A percentile compares a stretch with the other conserved stretches of the same genome.
Evolutionary conservation across 176 grass and related monocot genomes (phyloP).

Genomic region (Chrysopogon serrulatus): DNA sequence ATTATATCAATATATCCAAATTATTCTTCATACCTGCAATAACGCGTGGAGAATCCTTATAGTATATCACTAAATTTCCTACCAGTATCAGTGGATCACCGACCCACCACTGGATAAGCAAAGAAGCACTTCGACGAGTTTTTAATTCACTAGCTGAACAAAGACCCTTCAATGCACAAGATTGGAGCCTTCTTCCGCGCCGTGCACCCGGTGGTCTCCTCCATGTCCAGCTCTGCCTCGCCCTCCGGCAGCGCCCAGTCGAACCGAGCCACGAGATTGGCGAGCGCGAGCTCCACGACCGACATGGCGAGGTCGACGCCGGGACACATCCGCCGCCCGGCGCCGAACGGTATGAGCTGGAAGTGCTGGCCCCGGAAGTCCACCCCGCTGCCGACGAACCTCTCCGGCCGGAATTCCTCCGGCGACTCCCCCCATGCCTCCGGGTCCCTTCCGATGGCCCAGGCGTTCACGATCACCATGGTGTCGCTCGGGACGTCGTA

Average conservation of each 20-base stretch:
- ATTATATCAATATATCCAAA: too few relatives aligned
- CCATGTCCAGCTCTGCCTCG: not conserved
- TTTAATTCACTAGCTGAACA: too few relatives aligned
- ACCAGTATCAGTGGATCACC: too few relatives aligned
- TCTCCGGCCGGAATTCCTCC: not conserved
- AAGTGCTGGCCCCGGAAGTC: constrained; percentile 3
- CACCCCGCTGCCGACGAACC: not conserved
- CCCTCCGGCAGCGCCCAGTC: not conserved
- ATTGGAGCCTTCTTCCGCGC: not conserved
- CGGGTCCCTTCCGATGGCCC: not conserved
- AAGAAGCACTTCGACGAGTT: too few relatives aligned
- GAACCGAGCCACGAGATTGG: not conserved
- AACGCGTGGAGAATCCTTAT: too few relatives aligned
- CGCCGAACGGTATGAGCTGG: not conserved
- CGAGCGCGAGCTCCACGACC: not conserved
- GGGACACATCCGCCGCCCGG: not conserved
- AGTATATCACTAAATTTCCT: too few relatives aligned
- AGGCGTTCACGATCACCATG: too few relatives aligned
- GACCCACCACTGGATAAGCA: too few relatives aligned
- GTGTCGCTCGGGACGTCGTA: not conserved
- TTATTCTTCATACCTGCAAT: too few relatives aligned
- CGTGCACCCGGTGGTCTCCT: not conserved
- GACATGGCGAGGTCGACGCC: not conserved
- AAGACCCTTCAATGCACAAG: too few relatives aligned
- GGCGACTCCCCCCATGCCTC: not conserved